Percentiles rank a stretch among this genome's conserved stretches.
Evolutionary conservation across 192 early-diverging fungal species (phyloP).

Genomic region (Phycomyces nitens): DNA sequence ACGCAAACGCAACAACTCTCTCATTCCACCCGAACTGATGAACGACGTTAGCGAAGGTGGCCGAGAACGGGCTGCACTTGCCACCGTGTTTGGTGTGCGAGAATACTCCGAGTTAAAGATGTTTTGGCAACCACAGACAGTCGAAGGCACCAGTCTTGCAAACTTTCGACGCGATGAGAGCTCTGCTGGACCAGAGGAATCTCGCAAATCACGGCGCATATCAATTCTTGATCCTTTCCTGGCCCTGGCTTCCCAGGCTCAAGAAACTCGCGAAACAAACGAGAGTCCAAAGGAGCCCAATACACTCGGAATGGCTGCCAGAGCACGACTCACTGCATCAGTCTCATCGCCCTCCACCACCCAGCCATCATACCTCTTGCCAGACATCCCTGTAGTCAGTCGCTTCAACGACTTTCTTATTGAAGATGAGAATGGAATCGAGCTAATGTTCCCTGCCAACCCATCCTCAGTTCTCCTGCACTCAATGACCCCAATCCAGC

Average conservation of each 20-base stretch:
- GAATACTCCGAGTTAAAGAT: constrained; percentile 31
- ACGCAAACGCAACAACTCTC: constrained; percentile 15
- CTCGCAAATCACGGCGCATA: background rate
- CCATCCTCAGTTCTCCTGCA: constrained; percentile 14
- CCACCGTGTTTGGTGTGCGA: constrained; percentile 31
- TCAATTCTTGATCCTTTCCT: background rate
- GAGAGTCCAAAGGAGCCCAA: background rate
- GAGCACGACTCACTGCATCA: background rate
- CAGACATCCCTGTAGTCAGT: constrained; percentile 21
- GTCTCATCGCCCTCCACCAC: background rate
- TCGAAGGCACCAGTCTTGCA: background rate
- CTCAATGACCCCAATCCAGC: constrained; percentile 1
- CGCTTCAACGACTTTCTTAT: constrained; percentile 17
- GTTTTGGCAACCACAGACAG: constrained; percentile 22
- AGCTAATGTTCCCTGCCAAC: constrained; percentile 15
- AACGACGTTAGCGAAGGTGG: constrained; percentile 17
- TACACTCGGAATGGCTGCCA: background rate
- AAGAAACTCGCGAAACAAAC: background rate
- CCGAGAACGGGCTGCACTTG: constrained; percentile 30
- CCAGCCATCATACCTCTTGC: background rate
- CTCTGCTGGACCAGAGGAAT: background rate
- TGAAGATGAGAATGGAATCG: constrained; percentile 14
- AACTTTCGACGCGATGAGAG: background rate
- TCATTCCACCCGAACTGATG: constrained; percentile 16
- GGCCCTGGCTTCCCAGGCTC: background rate